Conservation (phyloP, 257 asterid genomes). For the Mitragyna speciosa region DNA sequence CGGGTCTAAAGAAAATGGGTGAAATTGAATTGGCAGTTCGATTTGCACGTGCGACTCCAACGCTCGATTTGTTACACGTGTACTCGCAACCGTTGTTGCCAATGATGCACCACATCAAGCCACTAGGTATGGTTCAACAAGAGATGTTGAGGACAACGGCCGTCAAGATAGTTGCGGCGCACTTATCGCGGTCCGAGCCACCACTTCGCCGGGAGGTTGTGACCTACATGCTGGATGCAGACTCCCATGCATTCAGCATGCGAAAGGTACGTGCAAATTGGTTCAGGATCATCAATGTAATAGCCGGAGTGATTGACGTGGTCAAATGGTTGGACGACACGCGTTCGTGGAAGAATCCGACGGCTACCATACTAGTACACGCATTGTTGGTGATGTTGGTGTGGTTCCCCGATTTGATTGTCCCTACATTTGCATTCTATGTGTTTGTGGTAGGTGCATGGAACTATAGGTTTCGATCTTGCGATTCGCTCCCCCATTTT, state of each 20-base stretch:
- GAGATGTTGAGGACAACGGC: conserved; percentile 53
- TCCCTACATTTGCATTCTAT: conserved; percentile 73
- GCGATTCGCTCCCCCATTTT: conserved; percentile 54
- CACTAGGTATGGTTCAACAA: conserved; percentile 68
- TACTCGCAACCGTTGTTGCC: conserved; percentile 71
- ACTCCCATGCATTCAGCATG: conserved; percentile 73
- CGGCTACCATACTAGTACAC: conserved; percentile 69
- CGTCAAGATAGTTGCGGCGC: conserved; percentile 57
- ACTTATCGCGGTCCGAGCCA: conserved; percentile 74
- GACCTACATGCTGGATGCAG: conserved; percentile 69
- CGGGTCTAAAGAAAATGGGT: conserved; percentile 85
- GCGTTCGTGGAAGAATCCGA: conserved; percentile 83
- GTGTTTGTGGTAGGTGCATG: conserved; percentile 73
- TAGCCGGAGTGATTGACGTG: conserved; percentile 61
- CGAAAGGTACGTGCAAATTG: conserved; percentile 77
- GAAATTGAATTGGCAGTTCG: conserved; percentile 73
- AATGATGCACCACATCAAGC: conserved; percentile 78
- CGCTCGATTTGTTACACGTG: conserved; percentile 69
- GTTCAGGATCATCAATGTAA: conserved; percentile 67
- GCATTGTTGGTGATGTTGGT: conserved; percentile 65
- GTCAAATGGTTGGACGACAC: conserved; percentile 80
- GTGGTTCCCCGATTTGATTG: conserved; percentile 75
- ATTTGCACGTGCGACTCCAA: conserved; percentile 58
- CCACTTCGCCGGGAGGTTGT: conserved; percentile 78
- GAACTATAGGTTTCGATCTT: conserved; percentile 70